phyloP scores from a whole-genome alignment of 345 rosid species.

The Excoecaria agallocha region DNA sequence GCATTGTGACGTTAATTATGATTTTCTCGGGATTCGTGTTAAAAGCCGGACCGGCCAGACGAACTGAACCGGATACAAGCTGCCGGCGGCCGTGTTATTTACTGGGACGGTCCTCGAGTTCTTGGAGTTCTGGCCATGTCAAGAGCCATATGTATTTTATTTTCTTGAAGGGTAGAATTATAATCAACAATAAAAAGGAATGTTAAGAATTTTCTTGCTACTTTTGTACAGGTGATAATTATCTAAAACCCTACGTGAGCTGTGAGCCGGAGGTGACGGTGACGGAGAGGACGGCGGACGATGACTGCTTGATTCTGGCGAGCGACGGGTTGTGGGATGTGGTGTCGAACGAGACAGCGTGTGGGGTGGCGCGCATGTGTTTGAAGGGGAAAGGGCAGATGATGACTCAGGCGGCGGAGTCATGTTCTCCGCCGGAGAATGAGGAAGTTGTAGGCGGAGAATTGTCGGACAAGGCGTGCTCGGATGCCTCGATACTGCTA shows the following conservation, averaged over 20 bases:
- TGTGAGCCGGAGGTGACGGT: slow-evolving; percentile 44
- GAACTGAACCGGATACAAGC: slow-evolving; percentile 37
- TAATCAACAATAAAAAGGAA: neutral
- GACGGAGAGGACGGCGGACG: slow-evolving; percentile 28
- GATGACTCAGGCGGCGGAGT: neutral
- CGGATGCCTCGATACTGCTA: slow-evolving; percentile 65
- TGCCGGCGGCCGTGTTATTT: slow-evolving; percentile 47
- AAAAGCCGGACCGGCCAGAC: slow-evolving; percentile 44
- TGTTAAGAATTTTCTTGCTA: neutral
- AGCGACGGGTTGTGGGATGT: slow-evolving; percentile 55
- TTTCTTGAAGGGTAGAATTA: neutral
- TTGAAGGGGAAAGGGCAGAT: slow-evolving; percentile 27
- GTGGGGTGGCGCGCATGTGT: slow-evolving; percentile 28
- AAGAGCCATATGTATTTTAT: slow-evolving; percentile 34
- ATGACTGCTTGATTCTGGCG: slow-evolving; percentile 43
- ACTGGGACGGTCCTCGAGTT: slow-evolving; percentile 42
- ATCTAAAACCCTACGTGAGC: slow-evolving; percentile 40
- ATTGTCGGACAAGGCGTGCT: slow-evolving; percentile 52
- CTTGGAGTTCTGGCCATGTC: slow-evolving; percentile 50
- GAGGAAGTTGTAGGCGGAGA: slow-evolving; percentile 13
- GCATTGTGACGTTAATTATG: neutral
- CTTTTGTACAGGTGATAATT: slow-evolving; percentile 33
- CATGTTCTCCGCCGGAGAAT: neutral
- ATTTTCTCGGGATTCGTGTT: neutral
- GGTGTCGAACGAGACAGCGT: slow-evolving; percentile 36